Percentiles rank a stretch among this genome's conserved stretches.
phyloP scores from a whole-genome alignment of 805 yeast species.

The Metschnikowia amazonensis region DNA sequence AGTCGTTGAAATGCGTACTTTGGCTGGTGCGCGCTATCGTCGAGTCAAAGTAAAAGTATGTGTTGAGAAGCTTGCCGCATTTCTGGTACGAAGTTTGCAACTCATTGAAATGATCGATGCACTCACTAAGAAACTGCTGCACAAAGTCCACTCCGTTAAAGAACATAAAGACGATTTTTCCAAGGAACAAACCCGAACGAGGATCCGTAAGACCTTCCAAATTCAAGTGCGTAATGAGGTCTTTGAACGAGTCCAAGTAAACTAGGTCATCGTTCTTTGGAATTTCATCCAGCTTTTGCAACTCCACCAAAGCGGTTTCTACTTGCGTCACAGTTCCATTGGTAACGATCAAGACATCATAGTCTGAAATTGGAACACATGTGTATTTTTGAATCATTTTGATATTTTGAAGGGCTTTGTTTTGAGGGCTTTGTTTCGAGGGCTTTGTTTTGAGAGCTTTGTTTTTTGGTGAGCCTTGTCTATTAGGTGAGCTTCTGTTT shows the following conservation, averaged over 20 bases:
- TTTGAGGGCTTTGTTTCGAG: too few species aligned
- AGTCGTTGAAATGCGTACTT: slow-evolving; percentile 1
- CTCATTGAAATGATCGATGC: slow-evolving; percentile 24
- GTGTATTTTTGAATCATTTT: slow-evolving; percentile 35
- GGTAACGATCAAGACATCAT: slow-evolving; percentile 33
- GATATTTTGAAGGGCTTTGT: too few species aligned
- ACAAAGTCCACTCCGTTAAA: slow-evolving; percentile 33
- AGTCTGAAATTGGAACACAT: slow-evolving; percentile 29
- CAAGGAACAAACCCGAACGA: slow-evolving; percentile 18
- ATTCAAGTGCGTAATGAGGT: slow-evolving; percentile 19
- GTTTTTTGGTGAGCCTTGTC: too few species aligned
- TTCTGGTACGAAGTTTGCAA: slow-evolving; percentile 7
- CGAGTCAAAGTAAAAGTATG: slow-evolving; percentile 34
- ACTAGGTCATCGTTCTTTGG: slow-evolving; percentile 23
- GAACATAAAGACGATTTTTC: slow-evolving; percentile 36
- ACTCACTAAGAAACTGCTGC: slow-evolving; percentile 28
- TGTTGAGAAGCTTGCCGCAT: slow-evolving; percentile 21
- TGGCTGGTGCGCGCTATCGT: slow-evolving; percentile 16
- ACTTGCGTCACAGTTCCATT: slow-evolving; percentile 33
- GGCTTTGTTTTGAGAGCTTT: too few species aligned
- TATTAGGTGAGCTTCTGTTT: neutral
- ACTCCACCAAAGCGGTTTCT: slow-evolving; percentile 23
- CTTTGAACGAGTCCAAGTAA: slow-evolving; percentile 24
- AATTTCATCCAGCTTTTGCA: slow-evolving; percentile 22
- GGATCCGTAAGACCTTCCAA: neutral